Base-by-base conservation (phyloP, 352 stramenopile genomes). In the Phytophthora rubi region DNA sequence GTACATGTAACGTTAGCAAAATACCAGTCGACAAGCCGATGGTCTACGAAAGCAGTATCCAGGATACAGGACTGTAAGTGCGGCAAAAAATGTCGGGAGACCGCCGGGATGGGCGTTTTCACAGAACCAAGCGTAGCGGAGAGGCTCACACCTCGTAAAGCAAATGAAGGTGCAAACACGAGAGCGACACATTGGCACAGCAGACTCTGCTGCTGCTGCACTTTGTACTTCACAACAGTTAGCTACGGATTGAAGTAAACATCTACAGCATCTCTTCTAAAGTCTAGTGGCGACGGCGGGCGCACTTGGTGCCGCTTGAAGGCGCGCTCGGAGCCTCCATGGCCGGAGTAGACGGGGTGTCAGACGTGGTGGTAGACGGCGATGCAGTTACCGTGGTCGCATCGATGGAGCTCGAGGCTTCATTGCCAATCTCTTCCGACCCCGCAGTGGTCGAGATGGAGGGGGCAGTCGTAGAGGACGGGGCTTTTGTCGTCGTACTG, bases 271-370 rank as follows among this genome's bases (percentile, higher is more conserved):
- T 48, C 26, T 18, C 23, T 53, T 21, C 15, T 54, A 53, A 53
- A 47, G 37, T 61, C 35, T 76, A 76, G 7, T 74, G 39, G 18
- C 72, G 68, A 35, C 56, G 72, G 37, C 71, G 67, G 35, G 49
- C 39, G 56, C 72, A 79, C 56, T 76, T 76, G 53, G 58, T 70
- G 35, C 42, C 42, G 42, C 42, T 48, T 4, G 59, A 51, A 6
- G 67, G 52, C 9, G 65, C 69, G 56, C 54, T 61, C 0, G 66
- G 57, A 6, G 71, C 47, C 16, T 68, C 51, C 3, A 66, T 65
- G 16, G 44, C 18, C 0, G 54, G 52, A 9, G 67, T 60, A n/a
- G 42, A 28, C 0, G 61, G 47, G 5, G 59, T 44, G 0, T 69
- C 49, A 0, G 55, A 53, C 18, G 42, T 23, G 15, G 15, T 53